Base-by-base conservation (phyloP, 2,329 filamentous ascomycete species). In the Rutstroemia sp. region DNA sequence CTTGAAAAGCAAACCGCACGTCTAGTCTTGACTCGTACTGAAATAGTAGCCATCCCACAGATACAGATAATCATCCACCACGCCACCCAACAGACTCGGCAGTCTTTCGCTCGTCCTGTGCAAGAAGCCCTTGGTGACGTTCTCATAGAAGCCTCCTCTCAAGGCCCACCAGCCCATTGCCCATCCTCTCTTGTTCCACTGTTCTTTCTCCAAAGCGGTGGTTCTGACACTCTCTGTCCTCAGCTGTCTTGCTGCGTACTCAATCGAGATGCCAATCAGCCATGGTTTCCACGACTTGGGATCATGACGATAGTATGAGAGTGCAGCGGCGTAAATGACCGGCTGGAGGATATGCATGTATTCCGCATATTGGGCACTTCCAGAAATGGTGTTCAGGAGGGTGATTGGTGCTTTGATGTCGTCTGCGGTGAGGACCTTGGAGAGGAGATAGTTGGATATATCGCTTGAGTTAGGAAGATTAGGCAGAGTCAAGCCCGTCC, bases 31-130 rank as follows among this genome's bases (percentile, higher is more conserved):
- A 50, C 66, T 68, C 6, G 67, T 68, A 60, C 67, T 69, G 44
- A 97, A 99, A 73, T 97, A 95, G 72, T 96, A 97, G 66, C 95
- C 92, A 73, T 96, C 91, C 94, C 94, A 99, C 34, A 99, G 77
- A 70, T 95, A 97, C 72, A 96, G 89, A 70, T 99, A 99, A 71
- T 99, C 94, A 69, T 96, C 91, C 61, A 97, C 73, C 47, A 99
- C 87, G 57, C 88, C 89, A 8, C 86, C 88, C 23, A 96, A 78
- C 69, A 99, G 82, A 62, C 62, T 96, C 79, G 66, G 67, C n/a
- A 68, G 48, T 48, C 58, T 63, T 47, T 66, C 59, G 48, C 58
- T 62, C 19, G 65, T 65, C 38, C 84, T 87, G 30, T 77, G 76
- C 7, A 92, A 85, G 14, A 92, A 72, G 4, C 83, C 81, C 72